These are phyloP conservation scores for Pichia sporocuriosa DNA, from an alignment of 805 yeast species.

Conservation along the genomic window DNA sequence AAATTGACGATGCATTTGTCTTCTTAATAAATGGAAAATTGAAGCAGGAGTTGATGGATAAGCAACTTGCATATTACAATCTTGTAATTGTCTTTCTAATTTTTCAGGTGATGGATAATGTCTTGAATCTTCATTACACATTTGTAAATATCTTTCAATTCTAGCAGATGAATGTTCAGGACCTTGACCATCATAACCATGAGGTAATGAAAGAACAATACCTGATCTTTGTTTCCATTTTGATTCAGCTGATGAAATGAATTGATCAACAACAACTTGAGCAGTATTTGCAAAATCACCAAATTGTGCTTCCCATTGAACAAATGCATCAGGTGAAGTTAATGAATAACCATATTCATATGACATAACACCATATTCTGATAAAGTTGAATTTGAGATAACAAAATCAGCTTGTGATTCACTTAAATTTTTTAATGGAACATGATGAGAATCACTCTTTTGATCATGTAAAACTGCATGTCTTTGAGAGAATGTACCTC, in stretches of 20 bases:
- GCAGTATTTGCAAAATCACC: slow-evolving; percentile 99
- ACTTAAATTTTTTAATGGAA: slow-evolving; percentile 76
- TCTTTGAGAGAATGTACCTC: slow-evolving; percentile 99
- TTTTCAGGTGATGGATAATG: slow-evolving; percentile 84
- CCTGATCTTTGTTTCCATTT: slow-evolving; percentile 99
- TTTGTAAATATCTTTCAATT: slow-evolving; percentile 91
- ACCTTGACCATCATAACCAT: slow-evolving; percentile 99
- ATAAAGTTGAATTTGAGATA: slow-evolving; percentile 89
- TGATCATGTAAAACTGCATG: slow-evolving; percentile 98
- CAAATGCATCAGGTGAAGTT: slow-evolving; percentile 94
- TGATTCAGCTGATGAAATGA: slow-evolving; percentile 92
- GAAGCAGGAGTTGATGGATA: slow-evolving; percentile 98
- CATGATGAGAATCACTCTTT: slow-evolving; percentile 70
- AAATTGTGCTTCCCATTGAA: slow-evolving; percentile 99
- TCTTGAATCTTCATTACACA: slow-evolving; percentile 95
- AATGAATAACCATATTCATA: slow-evolving; percentile 98
- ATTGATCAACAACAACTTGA: slow-evolving; percentile 95
- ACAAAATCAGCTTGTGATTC: slow-evolving; percentile 81
- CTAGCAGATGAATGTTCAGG: slow-evolving; percentile 99
- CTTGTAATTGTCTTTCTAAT: slow-evolving; percentile 96
- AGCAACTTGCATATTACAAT: slow-evolving; percentile 94
- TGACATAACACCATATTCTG: slow-evolving; percentile 99
- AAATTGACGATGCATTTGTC: slow-evolving; percentile 99
- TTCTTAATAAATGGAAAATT: slow-evolving; percentile 91
- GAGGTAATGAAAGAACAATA: slow-evolving; percentile 89